A percentile compares a stretch with the other conserved stretches of the same genome.
Evolutionary conservation across 1,139 yeast genomes (phyloP).

Genomic region (Saccharomyces hybrid): DNA sequence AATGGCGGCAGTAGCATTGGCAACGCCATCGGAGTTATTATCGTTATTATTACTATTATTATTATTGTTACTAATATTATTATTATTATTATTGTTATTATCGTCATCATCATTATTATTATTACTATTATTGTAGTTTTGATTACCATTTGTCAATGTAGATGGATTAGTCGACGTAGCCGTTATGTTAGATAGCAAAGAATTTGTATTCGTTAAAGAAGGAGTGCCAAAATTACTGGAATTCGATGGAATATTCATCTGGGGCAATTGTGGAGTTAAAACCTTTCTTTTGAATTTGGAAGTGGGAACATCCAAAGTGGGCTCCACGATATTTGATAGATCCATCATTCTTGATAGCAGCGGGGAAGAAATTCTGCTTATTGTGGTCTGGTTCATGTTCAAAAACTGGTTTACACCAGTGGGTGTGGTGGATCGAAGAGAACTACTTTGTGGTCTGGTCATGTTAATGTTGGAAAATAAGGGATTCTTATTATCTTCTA

Average conservation of each 20-base stretch:
- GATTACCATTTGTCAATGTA: background rate
- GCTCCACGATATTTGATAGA: constrained; percentile 22
- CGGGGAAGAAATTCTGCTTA: constrained; percentile 23
- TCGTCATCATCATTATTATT: no score
- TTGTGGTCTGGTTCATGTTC: constrained; percentile 17
- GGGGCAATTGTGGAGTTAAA: constrained; percentile 7
- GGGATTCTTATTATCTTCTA: background rate
- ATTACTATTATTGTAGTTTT: background rate
- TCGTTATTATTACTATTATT: no score
- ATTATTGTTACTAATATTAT: no score
- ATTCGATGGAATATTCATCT: constrained; percentile 2
- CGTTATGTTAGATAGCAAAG: background rate
- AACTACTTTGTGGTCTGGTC: background rate
- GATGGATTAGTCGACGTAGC: background rate
- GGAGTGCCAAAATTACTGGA: constrained; percentile 3
- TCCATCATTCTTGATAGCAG: constrained; percentile 24
- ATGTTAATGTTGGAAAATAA: background rate
- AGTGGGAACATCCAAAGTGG: constrained; percentile 23
- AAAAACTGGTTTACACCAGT: constrained; percentile 13
- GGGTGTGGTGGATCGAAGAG: background rate
- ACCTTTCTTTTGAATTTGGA: constrained; percentile 17
- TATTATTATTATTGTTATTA: no score
- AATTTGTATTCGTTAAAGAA: background rate
- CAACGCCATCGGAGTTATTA: background rate
- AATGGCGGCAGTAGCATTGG: background rate